A percentile compares a stretch with the other conserved stretches of the same genome.
These are phyloP conservation scores for Scedosporium apiospermum DNA, from an alignment of 2,329 filamentous ascomycete species.

Conservation along the genomic window DNA sequence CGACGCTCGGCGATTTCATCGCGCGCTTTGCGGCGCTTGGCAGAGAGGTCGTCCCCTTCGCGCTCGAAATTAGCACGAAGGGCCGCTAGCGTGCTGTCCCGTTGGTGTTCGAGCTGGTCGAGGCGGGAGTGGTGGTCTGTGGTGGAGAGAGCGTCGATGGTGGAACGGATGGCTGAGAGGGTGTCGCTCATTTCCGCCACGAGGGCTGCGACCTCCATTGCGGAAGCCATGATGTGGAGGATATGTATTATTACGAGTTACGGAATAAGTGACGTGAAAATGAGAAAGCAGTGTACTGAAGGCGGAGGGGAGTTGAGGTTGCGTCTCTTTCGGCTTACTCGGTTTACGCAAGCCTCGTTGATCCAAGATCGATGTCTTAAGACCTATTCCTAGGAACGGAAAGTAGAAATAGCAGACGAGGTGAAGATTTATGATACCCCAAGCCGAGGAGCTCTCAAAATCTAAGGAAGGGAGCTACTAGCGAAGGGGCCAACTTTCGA, in stretches of 20 bases:
- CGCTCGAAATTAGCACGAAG: constrained; percentile 20
- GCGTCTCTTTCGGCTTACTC: neutral
- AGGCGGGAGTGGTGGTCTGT: constrained; percentile 24
- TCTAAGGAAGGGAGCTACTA: neutral
- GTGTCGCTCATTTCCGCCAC: constrained; percentile 33
- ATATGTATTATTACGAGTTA: too few species aligned
- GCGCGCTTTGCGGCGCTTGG: constrained; percentile 28
- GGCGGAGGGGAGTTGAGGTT: neutral
- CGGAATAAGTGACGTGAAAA: neutral
- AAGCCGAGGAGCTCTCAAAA: too few species aligned
- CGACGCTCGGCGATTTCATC: constrained; percentile 28
- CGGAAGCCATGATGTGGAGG: neutral
- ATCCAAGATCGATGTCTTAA: neutral
- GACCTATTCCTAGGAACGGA: neutral
- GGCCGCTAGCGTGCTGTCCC: constrained; percentile 22
- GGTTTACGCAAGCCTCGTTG: neutral
- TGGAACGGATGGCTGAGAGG: constrained; percentile 26
- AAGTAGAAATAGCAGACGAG: neutral
- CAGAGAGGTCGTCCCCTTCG: constrained; percentile 22
- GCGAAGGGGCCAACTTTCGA: neutral
- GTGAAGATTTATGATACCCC: neutral
- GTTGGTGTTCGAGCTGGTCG: constrained; percentile 28
- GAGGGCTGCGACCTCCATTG: constrained; percentile 26
- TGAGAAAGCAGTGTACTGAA: neutral
- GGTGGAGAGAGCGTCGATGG: constrained; percentile 23